Percentiles rank a stretch among this genome's conserved stretches.
These are phyloP conservation scores for Pestalotiopsis sp. DNA, from an alignment of 2,329 filamentous ascomycete species.

Conservation along the genomic window DNA sequence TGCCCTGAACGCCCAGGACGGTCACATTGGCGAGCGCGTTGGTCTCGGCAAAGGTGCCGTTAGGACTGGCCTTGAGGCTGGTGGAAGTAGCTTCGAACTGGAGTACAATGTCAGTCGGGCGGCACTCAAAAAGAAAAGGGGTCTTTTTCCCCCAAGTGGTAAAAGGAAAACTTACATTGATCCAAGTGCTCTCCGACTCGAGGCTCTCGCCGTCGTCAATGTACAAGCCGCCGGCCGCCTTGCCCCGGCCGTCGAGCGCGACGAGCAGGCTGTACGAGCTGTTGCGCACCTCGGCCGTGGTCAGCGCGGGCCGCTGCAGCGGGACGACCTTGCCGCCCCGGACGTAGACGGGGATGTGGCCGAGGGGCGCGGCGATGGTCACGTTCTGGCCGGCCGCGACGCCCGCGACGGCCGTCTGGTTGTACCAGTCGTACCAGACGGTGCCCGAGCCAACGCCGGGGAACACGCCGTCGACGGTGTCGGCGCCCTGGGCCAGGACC, in stretches of 20 bases:
- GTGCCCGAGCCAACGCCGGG: constrained; percentile 63
- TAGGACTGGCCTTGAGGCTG: constrained; percentile 47
- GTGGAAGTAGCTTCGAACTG: constrained; percentile 45
- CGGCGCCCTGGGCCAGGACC: constrained; percentile 64
- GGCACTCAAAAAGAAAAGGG: too few relatives aligned
- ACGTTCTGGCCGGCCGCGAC: constrained; percentile 39
- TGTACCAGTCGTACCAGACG: constrained; percentile 82
- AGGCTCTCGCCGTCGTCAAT: constrained; percentile 76
- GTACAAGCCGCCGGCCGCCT: constrained; percentile 66
- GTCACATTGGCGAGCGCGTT: constrained; percentile 66
- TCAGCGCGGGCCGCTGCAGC: constrained; percentile 68
- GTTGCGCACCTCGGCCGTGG: constrained; percentile 62
- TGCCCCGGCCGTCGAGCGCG: constrained; percentile 57
- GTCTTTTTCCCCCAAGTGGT: too few relatives aligned
- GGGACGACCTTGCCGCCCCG: constrained; percentile 71
- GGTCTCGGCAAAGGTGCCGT: constrained; percentile 56
- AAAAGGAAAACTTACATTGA: constrained; percentile 42
- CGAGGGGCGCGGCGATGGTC: constrained; percentile 48
- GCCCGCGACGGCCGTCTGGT: constrained; percentile 52
- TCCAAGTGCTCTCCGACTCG: constrained; percentile 55
- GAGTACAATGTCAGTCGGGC: neutral
- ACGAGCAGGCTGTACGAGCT: constrained; percentile 70
- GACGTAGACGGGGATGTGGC: constrained; percentile 73
- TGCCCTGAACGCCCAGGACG: constrained; percentile 55
- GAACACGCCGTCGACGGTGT: constrained; percentile 68